Evolutionary conservation across 73 alveolate genomes (phyloP), one percentile per base, ranked within the genome.

Genomic region (Durusdinium trenchii): DNA sequence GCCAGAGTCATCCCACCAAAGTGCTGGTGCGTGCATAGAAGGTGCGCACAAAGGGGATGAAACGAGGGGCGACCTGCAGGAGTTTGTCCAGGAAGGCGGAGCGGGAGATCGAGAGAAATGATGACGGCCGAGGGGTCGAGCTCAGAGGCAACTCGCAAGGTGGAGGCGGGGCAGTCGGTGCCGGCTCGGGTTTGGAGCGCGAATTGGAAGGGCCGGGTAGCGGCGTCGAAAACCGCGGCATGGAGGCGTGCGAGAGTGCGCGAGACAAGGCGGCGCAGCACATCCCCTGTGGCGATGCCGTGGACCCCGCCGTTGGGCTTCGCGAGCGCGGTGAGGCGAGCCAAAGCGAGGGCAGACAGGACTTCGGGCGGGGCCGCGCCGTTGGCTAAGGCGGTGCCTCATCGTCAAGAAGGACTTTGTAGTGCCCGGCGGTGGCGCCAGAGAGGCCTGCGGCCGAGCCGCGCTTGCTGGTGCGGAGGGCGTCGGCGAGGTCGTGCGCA

Each of bases 231-330:
- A 3, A 2, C 30, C 43, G 2, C 69, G 26, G 91, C 91, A 35
- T 81, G 32, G 26, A 14, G 42, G 36, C 91, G 91, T 46, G 91
- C 91, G 47, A 47, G 43, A 26, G 48, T 47, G 12, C 91, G 91
- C 47, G 91, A 43, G 67, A 50, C 48, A 30, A 46, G 64, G 16
- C 91, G 69, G 62, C 91, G 91, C 42, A 81, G 69, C 47, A 45
- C 64, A 10, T 81, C 91, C 45, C 69, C 64, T 6, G 91, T 81
- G 46, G 91, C 91, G 91, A 81, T 81, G 46, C 91, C 91, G 47
- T 67, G 42, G 69, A 46, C 69, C 2, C 69, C 91, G 10, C 82
- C 82, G 82, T 18, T 38, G 84, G 84, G 84, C 46, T 71, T 71
- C 47, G 84, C 20, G 47, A 71, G 48, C 28, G 84, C 84, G 2